These are phyloP conservation scores for Paratinospora sagittata DNA, from an alignment of 164 flowering plant genomes.

Conservation along the genomic window DNA sequence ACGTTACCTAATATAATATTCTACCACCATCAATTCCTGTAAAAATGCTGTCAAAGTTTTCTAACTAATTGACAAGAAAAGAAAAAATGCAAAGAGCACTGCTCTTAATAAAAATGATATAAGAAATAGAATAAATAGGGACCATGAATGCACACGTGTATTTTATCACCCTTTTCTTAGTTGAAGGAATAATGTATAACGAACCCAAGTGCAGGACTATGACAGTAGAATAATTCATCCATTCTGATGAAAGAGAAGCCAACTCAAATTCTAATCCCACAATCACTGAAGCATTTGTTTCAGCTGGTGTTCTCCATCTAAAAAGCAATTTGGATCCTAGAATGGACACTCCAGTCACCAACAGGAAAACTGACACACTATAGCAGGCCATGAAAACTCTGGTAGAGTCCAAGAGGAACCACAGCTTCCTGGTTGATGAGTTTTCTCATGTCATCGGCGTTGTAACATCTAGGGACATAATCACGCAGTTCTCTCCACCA, in stretches of 20 bases:
- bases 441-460: constrained; percentile 19
- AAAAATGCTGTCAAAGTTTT: too few relatives aligned
- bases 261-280: constrained; percentile 3
- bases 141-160: too few relatives aligned
- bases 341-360: constrained; percentile 33
- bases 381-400: constrained; percentile 33
- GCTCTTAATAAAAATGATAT: too few relatives aligned
- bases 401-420: constrained; percentile 23
- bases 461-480: constrained; percentile 35
- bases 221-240: constrained; percentile 29
- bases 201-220: background rate
- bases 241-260: constrained; percentile 11
- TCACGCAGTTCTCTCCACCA: constrained; percentile 42
- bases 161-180: too few relatives aligned
- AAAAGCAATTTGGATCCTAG: constrained; percentile 20
- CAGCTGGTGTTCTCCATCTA: constrained; percentile 22
- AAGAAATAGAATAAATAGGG: too few relatives aligned
- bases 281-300: constrained; percentile 16
- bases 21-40: too few relatives aligned
- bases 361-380: constrained; percentile 30
- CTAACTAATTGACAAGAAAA: too few relatives aligned
- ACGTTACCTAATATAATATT: too few relatives aligned
- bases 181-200: too few relatives aligned
- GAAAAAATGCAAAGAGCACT: too few relatives aligned
- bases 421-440: constrained; percentile 35